Base-by-base conservation (phyloP, 495 filamentous ascomycete species). In the Podospora comata region DNA sequence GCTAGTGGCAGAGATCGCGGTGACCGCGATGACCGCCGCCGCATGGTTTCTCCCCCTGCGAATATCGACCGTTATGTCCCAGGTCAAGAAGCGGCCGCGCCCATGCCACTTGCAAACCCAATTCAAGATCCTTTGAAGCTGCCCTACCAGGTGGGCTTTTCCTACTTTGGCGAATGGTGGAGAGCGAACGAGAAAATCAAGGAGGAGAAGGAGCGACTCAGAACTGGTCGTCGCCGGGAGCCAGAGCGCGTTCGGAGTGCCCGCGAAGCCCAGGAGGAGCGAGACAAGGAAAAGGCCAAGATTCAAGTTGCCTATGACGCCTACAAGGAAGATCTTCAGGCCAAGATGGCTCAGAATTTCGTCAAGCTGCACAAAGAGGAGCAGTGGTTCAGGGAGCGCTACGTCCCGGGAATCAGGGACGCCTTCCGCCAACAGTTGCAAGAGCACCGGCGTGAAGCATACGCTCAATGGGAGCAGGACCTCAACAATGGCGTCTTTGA, bases 161-260 rank as follows among this genome's bases (percentile, higher is more conserved):
- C 91, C 27, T 98, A 89, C 79, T 99, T 96, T 75, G 91, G 92
- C 6, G 96, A 98, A 78, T 99, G 95, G 95, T 97, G 94, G 93
- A 84, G 93, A 66, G 80, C 85, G 11, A 93, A 97, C 72, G 91
- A 96, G 75, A 84, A 84, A 28, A 89, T 96, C 67, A 94, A 93
- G 74, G 92, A 96, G 64, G 92, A 96, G 67, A 90, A 90, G 71
- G 93, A 97, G 73, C 89, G 91, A 20, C 81, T 82, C 19, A 90
- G 88, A 71, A 87, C 89, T 64, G 92, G 92, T 30, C 89, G 91
- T 18, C 86, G 92, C 65, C 85, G 89, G 59, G 88, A 89, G 60
- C 84, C 89, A 18, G 86, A 90, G 63, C 86, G 90, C 39, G 80
- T 90, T 57, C 90, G 91, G 67, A 91, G 90, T 28, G 87, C 91